Base-by-base conservation (phyloP, 768 basidiomycete species). In the Amyloporia xantha region DNA sequence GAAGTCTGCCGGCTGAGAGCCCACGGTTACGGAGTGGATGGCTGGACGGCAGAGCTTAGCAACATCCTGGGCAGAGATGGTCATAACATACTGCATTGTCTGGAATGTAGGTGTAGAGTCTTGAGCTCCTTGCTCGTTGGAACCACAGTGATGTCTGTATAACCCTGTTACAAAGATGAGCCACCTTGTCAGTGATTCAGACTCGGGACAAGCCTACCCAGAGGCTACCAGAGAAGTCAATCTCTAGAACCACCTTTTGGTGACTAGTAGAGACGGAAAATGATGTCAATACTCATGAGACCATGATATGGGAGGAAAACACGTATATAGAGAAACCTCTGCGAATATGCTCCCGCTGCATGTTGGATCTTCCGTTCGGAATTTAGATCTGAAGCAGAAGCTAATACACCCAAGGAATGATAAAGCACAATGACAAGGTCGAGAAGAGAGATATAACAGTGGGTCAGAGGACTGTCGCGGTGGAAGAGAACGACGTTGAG, bases 161-260 rank as follows among this genome's bases (percentile, higher is more conserved):
- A 93, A 52, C 92, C 94, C 91, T 93, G 47, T 49, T 49, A 28
- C 48, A 53, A 50, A 50, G 7, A 12, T 47, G n/a, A 20, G 28
- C 21, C n/a, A 45, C 44, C 25, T 33, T 4, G 30, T 4, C 44
- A 38, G n/a, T 23, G 17, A 3, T 19, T 21, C 2, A n/a, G 13
- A 23, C 20, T 28, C 12, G 10, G 17, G 17, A 26, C 3, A 27
- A 62, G 44, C 81, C 55, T 69, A 89, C 93, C 79, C 86, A 87
- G 59, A 93, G 75, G 62, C 75, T 75, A 19, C 95, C 95, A 6
- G 84, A 77, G 66, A 96, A 92, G 73, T 94, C 91, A 53, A 97
- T 82, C 70, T 95, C 91, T 57, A 97, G 72, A 53, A 90, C 88
- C 44, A 96, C 93, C 66, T 91, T 91, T 78, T 97, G 95, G 70